A percentile compares a stretch with the other conserved stretches of the same genome.
Conservation (phyloP, 2,329 filamentous ascomycete genomes). For the Apiospora hydei region DNA sequence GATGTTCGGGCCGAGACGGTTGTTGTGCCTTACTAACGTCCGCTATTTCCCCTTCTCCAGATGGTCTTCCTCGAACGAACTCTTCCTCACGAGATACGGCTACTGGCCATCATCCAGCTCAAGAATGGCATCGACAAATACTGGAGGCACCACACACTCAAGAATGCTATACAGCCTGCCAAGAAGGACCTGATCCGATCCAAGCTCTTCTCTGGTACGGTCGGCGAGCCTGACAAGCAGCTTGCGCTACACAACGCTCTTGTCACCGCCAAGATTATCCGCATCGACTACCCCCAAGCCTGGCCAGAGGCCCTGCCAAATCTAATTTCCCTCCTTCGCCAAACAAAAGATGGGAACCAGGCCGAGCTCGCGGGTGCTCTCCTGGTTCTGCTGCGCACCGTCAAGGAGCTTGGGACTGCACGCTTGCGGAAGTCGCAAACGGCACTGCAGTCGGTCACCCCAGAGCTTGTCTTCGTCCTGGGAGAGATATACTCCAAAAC, state of each 20-base stretch:
- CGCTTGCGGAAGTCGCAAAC: constrained; percentile 77
- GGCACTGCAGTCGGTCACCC: constrained; percentile 78
- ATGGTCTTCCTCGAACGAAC: constrained; percentile 82
- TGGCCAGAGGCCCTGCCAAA: constrained; percentile 73
- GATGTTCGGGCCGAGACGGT: neutral
- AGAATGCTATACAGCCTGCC: constrained; percentile 73
- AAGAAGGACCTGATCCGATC: constrained; percentile 82
- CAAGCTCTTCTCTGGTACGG: constrained; percentile 76
- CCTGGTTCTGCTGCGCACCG: constrained; percentile 80
- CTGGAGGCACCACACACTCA: constrained; percentile 73
- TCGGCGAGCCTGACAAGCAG: constrained; percentile 76
- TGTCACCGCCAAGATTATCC: constrained; percentile 84
- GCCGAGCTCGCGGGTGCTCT: constrained; percentile 75
- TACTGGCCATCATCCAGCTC: constrained; percentile 90
- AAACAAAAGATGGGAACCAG: constrained; percentile 63
- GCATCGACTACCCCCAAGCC: constrained; percentile 87
- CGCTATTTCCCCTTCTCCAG: constrained; percentile 48
- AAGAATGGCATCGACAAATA: constrained; percentile 97
- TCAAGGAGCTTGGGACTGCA: constrained; percentile 89
- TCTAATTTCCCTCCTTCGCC: constrained; percentile 71
- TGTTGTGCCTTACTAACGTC: neutral
- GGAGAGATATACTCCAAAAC: constrained; percentile 80
- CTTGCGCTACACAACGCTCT: constrained; percentile 89
- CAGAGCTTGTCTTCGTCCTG: constrained; percentile 84
- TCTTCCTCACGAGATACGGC: constrained; percentile 79